Conservation (phyloP, 78 protist genomes). For the Dictyostelium brefeldianum region DNA sequence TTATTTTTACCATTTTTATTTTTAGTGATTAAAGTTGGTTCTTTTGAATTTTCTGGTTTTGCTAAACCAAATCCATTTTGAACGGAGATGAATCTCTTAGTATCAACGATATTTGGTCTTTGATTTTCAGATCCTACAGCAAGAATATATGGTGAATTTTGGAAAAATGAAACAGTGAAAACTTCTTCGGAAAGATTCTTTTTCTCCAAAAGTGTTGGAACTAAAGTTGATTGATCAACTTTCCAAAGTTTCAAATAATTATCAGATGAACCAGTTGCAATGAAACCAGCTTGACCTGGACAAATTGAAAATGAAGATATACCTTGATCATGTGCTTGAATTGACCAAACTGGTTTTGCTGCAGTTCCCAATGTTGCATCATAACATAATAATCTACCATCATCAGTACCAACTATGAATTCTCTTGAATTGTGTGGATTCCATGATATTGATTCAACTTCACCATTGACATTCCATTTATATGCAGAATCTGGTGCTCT, state of each 20-base stretch:
- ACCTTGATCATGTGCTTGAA: slow-evolving; percentile 62
- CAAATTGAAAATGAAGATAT: slow-evolving; percentile 48
- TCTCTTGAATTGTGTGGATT: slow-evolving; percentile 59
- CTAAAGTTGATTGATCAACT: not conserved
- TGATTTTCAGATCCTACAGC: slow-evolving; percentile 62
- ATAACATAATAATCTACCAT: slow-evolving; percentile 65
- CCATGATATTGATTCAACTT: slow-evolving; percentile 79
- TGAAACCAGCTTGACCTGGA: slow-evolving; percentile 33
- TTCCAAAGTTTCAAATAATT: slow-evolving; percentile 65
- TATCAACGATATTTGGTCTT: slow-evolving; percentile 54
- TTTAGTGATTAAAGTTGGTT: slow-evolving; percentile 15
- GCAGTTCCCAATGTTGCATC: slow-evolving; percentile 76
- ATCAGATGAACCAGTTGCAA: slow-evolving; percentile 79
- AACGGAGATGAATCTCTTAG: slow-evolving; percentile 51
- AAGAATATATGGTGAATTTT: slow-evolving; percentile 32
- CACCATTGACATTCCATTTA: slow-evolving; percentile 39
- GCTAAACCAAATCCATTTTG: slow-evolving; percentile 56
- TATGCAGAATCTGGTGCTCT: slow-evolving; percentile 22
- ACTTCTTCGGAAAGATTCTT: slow-evolving; percentile 46
- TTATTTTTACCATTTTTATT: not conserved
- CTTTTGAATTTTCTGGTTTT: slow-evolving; percentile 33
- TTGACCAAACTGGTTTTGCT: slow-evolving; percentile 75
- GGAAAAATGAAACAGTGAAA: slow-evolving; percentile 60
- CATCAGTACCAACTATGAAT: slow-evolving; percentile 70
- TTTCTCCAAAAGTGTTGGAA: slow-evolving; percentile 23